Conservation (phyloP, 1,284 basidiomycete species). For the Earliella scabrosa region DNA sequence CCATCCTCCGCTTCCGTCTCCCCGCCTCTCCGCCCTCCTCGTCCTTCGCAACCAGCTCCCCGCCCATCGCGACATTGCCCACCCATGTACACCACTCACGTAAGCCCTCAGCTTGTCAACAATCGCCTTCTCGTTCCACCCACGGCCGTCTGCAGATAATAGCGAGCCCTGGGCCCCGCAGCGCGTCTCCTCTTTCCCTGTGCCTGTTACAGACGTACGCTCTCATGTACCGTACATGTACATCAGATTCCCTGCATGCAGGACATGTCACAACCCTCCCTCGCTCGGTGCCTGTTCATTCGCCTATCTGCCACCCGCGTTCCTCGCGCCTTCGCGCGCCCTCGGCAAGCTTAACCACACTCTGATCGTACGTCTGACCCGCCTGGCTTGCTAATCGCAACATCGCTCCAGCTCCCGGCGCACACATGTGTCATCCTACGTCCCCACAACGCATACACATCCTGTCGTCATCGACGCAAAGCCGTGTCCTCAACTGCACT, state of each 20-base stretch:
- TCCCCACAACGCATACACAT: too few relatives aligned
- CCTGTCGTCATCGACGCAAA: too few relatives aligned
- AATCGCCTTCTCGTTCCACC: too few relatives aligned
- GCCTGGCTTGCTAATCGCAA: neutral
- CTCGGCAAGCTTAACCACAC: conserved; percentile 15
- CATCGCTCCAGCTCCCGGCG: neutral
- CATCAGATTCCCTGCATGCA: neutral
- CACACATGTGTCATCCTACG: too few relatives aligned
- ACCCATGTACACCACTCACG: neutral
- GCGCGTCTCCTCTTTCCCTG: conserved; percentile 4
- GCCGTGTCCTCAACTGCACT: too few relatives aligned
- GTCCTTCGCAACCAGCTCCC: neutral
- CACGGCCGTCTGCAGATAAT: neutral
- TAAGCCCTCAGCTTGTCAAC: too few relatives aligned
- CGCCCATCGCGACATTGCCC: conserved; percentile 8
- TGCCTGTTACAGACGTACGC: conserved; percentile 10
- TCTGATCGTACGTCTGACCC: conserved; percentile 1
- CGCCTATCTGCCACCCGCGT: neutral
- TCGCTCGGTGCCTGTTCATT: neutral
- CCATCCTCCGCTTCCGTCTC: conserved; percentile 6
- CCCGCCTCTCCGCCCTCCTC: conserved; percentile 1
- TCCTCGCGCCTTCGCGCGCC: neutral
- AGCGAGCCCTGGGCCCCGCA: neutral
- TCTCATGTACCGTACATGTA: neutral
- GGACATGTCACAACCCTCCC: too few relatives aligned